Base-by-base conservation (phyloP, 139 green algal species). In the Zygnema cylindricum region DNA sequence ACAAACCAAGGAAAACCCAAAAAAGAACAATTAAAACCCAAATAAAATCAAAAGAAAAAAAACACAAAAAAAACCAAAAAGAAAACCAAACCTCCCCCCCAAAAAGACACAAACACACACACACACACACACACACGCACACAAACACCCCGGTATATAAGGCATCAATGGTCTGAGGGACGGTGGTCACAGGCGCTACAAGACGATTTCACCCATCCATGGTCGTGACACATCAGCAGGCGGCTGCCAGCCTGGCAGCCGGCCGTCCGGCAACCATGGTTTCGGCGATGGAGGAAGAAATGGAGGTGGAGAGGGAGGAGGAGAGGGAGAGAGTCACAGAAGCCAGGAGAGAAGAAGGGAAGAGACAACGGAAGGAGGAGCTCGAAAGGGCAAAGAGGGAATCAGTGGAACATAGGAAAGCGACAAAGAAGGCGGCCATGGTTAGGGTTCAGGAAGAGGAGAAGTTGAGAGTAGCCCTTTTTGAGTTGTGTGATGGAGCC, bases 201-300 rank as follows among this genome's bases (percentile, higher is more conserved):
- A 35, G 73, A 16, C 82, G 38, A 23, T 42, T 88, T 83, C 63
- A 88, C 23, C 82, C 82, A 36, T 35, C 86, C 38, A 88, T 86
- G 82, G 63, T 73, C 16, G 82, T 88, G 3, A 88, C 73, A 73
- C 22, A 23, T 32, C 63, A 54, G 36, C 82, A 88, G 82, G 82
- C 82, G 76, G 82, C 82, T 42, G 82, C 57, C 33, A 73, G 63
- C 36, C 73, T 88, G 33, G 22, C 82, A 55, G 35, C 40, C 63
- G 82, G 82, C 33, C 63, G 39, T 22, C 42, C 83, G 38, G 54
- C 40, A 23, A 69, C 81, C 23, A 69, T 82, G 71, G 82, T 88
- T 35, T 63, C 82, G 39, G 82, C 23, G 82, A 35, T 87, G 33
- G 39, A 55, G 22, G 39, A 40, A 23, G 22, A 73, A 23, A 38